A percentile compares a stretch with the other conserved stretches of the same genome.
Conservation (phyloP, 2,329 filamentous ascomycete genomes). For the Samsoniella hepiali region DNA sequence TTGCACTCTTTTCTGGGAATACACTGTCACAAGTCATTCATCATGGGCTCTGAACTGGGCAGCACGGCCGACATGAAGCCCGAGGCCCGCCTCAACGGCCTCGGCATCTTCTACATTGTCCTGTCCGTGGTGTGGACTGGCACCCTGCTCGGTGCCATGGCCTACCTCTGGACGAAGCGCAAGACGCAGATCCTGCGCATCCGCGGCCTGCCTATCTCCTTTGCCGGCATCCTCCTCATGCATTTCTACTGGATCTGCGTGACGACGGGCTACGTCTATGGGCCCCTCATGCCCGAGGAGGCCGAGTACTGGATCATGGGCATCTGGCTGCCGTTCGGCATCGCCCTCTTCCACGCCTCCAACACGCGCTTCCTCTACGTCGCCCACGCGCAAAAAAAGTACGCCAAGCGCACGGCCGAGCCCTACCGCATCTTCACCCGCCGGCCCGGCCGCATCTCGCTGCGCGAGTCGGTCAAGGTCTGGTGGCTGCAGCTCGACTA, state of each 20-base stretch:
- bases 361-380: constrained; percentile 60
- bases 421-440: constrained; percentile 23
- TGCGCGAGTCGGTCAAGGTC: constrained; percentile 31
- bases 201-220: constrained; percentile 39
- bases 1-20: neutral
- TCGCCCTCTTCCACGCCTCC: constrained; percentile 63
- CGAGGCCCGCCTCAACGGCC: constrained; percentile 32
- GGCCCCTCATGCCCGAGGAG: constrained; percentile 45
- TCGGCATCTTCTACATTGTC: constrained; percentile 41
- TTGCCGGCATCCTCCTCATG: constrained; percentile 38
- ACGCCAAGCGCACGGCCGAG: constrained; percentile 26
- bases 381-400: constrained; percentile 51
- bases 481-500: constrained; percentile 42
- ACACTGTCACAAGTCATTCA: neutral
- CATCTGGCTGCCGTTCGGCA: constrained; percentile 60
- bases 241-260: constrained; percentile 44
- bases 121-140: constrained; percentile 39
- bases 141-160: constrained; percentile 38
- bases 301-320: constrained; percentile 67
- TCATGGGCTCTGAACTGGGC: constrained; percentile 28
- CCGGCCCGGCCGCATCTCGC: constrained; percentile 22
- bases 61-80: constrained; percentile 31
- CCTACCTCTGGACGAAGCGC: constrained; percentile 39
- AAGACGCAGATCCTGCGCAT: constrained; percentile 40
- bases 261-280: constrained; percentile 38